Evolutionary conservation across 2,329 filamentous ascomycete genomes (phyloP), one percentile per base, ranked within the genome.

Genomic region (Fusarium subtropicale): DNA sequence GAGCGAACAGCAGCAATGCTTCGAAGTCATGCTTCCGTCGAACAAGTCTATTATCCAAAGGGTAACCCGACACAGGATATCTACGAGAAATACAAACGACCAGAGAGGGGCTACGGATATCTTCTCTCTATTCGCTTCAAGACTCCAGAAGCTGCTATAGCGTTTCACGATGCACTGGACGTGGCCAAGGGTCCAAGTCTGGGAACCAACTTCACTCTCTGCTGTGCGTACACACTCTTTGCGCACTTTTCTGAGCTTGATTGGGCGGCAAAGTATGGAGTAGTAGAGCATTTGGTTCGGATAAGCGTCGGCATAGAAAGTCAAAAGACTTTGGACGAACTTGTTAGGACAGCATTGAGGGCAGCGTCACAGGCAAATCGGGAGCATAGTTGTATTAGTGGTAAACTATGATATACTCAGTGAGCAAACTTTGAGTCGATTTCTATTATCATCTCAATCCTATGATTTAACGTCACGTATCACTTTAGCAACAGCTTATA

Each of bases 101-200:
- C 74, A 5, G 69, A 71, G 0, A 81, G 81, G 0, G 86, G 84
- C 0, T 85, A 86, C 64, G 86, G 86, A 1, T 86, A 82, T 67
- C 78, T 88, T 1, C 75, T 88, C 13, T 82, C 77, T n/a, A 72
- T 87, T 16, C 81, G 86, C 26, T 83, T 88, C 51, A 74, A 77
- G n/a, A 76, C 71, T 8, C 22, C 69, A 68, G 62, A 63, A 16
- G 74, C 76, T 1, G 80, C 83, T 1, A 71, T 74, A 3, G 79
- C 80, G 1, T 88, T 87, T 55, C 85, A 84, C 66, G 81, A 87
- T 57, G 77, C 77, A 26, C 60, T 87, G 2, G 75, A 81, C 36
- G 76, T 86, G 39, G 81, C 84, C 68, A 80, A 83, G 26, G 84
- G 85, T 0, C 85, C 84, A 0, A 84, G 85, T 65, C 75, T 87